Conservation (phyloP, 805 yeast species). For the Saccharomyces paradoxus region DNA sequence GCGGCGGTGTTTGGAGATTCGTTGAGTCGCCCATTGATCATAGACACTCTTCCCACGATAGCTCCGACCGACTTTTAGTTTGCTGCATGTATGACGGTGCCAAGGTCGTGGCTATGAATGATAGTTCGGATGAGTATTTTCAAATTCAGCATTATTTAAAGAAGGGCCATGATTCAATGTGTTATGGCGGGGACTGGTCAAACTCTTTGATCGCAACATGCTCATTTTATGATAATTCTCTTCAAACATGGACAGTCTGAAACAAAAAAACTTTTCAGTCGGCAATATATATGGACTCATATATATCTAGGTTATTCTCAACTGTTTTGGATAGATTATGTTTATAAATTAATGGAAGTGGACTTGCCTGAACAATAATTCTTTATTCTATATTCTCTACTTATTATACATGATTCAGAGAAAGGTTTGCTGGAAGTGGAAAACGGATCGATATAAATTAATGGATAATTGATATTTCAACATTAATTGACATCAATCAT, state of each 20-base stretch:
- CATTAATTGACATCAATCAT: constrained; percentile 28
- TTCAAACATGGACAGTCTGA: constrained; percentile 57
- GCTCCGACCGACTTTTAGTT: constrained; percentile 44
- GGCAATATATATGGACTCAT: background rate
- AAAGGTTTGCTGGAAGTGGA: background rate
- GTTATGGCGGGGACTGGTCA: constrained; percentile 91
- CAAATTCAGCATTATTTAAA: constrained; percentile 33
- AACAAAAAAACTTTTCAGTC: background rate
- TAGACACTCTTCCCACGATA: constrained; percentile 10
- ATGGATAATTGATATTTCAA: background rate
- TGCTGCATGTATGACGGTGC: constrained; percentile 98
- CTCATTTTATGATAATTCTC: constrained; percentile 80
- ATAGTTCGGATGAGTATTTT: constrained; percentile 29
- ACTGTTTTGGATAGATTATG: too few relatives aligned
- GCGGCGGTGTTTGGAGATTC: constrained; percentile 95
- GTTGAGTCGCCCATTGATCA: constrained; percentile 46
- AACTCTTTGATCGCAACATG: constrained; percentile 61
- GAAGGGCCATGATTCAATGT: constrained; percentile 81
- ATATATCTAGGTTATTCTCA: background rate
- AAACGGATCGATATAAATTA: background rate
- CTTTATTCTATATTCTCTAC: background rate
- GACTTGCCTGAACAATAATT: background rate
- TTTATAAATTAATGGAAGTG: background rate
- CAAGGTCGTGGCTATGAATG: constrained; percentile 43
- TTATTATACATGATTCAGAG: background rate